phyloP scores from a whole-genome alignment of 306 rosid genomes.

The Castanospermum australe region DNA sequence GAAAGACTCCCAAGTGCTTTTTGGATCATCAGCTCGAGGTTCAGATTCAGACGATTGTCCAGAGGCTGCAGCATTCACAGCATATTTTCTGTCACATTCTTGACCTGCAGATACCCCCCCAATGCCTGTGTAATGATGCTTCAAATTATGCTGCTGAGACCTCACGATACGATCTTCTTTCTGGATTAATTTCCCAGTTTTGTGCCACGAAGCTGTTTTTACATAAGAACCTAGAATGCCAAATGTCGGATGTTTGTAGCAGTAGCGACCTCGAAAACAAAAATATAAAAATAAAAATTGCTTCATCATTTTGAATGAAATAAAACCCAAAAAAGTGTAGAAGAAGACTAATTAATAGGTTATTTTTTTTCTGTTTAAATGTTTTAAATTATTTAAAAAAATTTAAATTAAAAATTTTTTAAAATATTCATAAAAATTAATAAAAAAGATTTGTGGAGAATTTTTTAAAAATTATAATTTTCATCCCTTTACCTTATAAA shows the following conservation, averaged over 20 bases:
- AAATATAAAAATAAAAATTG: not conserved
- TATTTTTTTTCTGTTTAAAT: no score
- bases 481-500: no score
- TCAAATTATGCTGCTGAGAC: conserved; percentile 25
- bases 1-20: conserved; percentile 27
- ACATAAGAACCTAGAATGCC: conserved; percentile 28
- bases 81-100: conserved; percentile 21
- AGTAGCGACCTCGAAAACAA: not conserved
- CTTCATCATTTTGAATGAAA: not conserved
- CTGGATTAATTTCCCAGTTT: conserved; percentile 26
- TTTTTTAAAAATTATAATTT: no score
- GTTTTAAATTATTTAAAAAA: no score
- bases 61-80: conserved; percentile 52
- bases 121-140: conserved; percentile 15
- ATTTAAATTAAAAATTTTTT: no score
- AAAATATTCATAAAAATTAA: no score
- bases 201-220: conserved; percentile 31
- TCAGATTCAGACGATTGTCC: conserved; percentile 55
- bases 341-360: no score
- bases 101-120: conserved; percentile 19
- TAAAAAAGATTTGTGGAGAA: no score
- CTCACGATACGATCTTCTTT: conserved; percentile 23
- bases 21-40: conserved; percentile 37
- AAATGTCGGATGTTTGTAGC: not conserved
- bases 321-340: not conserved